Base-by-base conservation (phyloP, 2,329 filamentous ascomycete species). In the Dactylellina leptospora region DNA sequence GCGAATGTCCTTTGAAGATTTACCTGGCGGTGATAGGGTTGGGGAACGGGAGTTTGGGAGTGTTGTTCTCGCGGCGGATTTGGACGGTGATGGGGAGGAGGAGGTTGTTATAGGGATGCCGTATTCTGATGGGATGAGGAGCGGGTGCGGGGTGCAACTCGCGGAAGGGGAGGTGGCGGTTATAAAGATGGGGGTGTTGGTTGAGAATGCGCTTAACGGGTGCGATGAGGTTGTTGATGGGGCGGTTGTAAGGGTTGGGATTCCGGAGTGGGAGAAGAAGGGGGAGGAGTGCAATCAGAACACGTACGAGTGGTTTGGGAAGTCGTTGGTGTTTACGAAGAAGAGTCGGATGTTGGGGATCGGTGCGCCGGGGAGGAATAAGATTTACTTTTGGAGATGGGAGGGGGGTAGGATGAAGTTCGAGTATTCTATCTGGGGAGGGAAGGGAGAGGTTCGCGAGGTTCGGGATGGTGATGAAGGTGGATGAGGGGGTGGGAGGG, bases 121-220 rank as follows among this genome's bases (percentile, higher is more conserved):
- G 11, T 62, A 38, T 25, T 30, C 44, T 6, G 73, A 74, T 23
- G 58, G 55, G 18, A 13, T 6, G 4, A 54, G 69, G 23, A 30
- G 16, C 20, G 66, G 66, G 5, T 71, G 66, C 8, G 66, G 66
- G 8, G 44, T 64, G 11, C 75, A 76, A 30, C 50, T 75, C 9
- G 75, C 73, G 2, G 75, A 76, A 47, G 75, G 75, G 6, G 74
- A 76, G 22, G 64, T 76, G 1, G 73, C 64, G 3, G 56, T 75
- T 13, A 51, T 72, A 6, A 72, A 44, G 22, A 54, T 74, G 22
- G 47, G 47, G 0, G 25, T 47, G 20, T 27, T 62, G 10, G 50
- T 70, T 5, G 36, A 62, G 18, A 60, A 50, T 30, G 56, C 61
- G 28, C 33, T 63, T 10, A 55, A 60, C 9, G 54, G 60, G 45